Percentiles rank a stretch among this genome's conserved stretches.
Evolutionary conservation across 2,329 filamentous ascomycete genomes (phyloP).

Genomic region (Neonectria magnoliae): DNA sequence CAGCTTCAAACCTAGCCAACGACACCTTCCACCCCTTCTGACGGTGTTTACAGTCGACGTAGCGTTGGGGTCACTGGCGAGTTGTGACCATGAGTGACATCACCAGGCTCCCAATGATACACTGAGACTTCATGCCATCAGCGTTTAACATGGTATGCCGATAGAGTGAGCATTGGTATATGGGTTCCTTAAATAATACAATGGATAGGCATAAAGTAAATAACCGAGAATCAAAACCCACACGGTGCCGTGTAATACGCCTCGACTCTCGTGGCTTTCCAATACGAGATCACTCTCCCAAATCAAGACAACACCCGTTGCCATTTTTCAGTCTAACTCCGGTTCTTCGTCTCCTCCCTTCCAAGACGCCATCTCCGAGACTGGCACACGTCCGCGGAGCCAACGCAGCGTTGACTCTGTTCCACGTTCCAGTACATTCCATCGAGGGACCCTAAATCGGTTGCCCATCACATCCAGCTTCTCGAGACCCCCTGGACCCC

Average conservation of each 20-base stretch:
- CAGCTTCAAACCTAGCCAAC: not conserved
- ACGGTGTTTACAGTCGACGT: not conserved
- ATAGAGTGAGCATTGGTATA: slow-evolving; percentile 11
- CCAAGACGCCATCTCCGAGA: slow-evolving; percentile 68
- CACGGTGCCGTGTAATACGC: slow-evolving; percentile 6
- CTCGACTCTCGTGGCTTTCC: slow-evolving; percentile 10
- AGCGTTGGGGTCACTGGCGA: no score
- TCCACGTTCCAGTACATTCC: slow-evolving; percentile 84
- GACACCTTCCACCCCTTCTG: not conserved
- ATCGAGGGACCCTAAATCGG: slow-evolving; percentile 86
- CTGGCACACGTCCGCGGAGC: slow-evolving; percentile 79
- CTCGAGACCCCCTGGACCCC: slow-evolving; percentile 68
- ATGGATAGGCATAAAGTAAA: slow-evolving; percentile 9
- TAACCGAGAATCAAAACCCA: slow-evolving; percentile 21
- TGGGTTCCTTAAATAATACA: slow-evolving; percentile 20
- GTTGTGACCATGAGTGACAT: no score
- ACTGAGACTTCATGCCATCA: no score
- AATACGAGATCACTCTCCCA: not conserved
- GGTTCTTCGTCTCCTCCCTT: slow-evolving; percentile 55
- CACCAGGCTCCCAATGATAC: no score
- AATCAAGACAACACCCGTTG: slow-evolving; percentile 14
- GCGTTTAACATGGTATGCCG: not conserved
- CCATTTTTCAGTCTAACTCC: slow-evolving; percentile 35
- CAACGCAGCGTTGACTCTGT: slow-evolving; percentile 86
- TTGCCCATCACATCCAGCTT: slow-evolving; percentile 84